Evolutionary conservation across 345 rosid species (phyloP).

Genomic region (Aquilaria yunnanensis): DNA sequence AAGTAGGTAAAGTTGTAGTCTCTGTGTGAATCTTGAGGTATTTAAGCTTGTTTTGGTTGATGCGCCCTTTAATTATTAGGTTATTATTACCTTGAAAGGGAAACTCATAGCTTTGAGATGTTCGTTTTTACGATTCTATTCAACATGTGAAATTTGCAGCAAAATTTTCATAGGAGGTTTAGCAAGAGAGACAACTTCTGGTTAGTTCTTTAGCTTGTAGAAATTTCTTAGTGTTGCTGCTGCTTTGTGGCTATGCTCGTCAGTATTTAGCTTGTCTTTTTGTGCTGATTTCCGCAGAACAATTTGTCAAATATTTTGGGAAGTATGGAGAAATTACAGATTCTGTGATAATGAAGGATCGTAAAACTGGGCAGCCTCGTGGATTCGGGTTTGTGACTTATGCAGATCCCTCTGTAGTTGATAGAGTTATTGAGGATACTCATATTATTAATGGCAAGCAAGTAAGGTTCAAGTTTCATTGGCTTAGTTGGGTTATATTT

Average conservation of each 20-base stretch:
- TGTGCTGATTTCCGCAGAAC: constrained; percentile 41
- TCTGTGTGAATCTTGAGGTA: too few species aligned
- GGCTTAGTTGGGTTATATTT: constrained; percentile 6
- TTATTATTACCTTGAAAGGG: too few species aligned
- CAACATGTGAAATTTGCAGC: constrained; percentile 47
- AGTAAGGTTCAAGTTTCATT: constrained; percentile 31
- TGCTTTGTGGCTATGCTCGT: constrained; percentile 14
- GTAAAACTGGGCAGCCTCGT: constrained; percentile 86
- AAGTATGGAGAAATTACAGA: constrained; percentile 93
- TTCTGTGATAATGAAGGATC: constrained; percentile 94
- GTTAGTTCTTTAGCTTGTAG: constrained; percentile 37
- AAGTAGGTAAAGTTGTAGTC: too few species aligned
- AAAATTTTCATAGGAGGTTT: constrained; percentile 86
- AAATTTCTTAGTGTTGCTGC: constrained; percentile 13
- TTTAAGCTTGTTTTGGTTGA: too few species aligned
- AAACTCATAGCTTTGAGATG: constrained; percentile 2
- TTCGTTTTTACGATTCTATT: constrained; percentile 7
- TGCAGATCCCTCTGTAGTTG: constrained; percentile 87
- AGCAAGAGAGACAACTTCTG: constrained; percentile 71
- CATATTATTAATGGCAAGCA: constrained; percentile 84
- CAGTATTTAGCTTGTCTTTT: constrained; percentile 6
- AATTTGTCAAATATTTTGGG: constrained; percentile 72
- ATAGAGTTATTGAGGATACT: constrained; percentile 65
- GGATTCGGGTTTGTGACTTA: constrained; percentile 97
- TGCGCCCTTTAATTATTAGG: too few species aligned